phyloP scores from a whole-genome alignment of 2,329 filamentous ascomycete species.

The Hirsutella thompsonii region DNA sequence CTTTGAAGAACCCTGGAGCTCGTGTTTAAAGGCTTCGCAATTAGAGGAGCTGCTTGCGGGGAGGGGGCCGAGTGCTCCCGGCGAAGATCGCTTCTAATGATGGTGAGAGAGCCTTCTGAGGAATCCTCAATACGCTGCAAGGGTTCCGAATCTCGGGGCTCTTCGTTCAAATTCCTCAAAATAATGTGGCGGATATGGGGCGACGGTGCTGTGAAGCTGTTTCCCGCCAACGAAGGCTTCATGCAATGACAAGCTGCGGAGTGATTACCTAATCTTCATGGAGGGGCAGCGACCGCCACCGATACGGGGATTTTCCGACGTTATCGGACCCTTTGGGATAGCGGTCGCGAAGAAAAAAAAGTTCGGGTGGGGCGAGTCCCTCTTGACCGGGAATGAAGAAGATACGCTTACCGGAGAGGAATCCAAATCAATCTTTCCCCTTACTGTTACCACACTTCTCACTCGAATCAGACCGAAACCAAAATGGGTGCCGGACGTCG shows the following conservation, averaged over 20 bases:
- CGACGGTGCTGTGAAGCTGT: too few relatives aligned
- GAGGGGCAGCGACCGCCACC: not conserved
- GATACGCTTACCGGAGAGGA: not conserved
- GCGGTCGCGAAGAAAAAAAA: constrained; percentile 19
- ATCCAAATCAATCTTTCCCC: not conserved
- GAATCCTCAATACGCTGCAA: too few relatives aligned
- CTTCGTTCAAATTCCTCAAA: too few relatives aligned
- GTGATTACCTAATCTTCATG: constrained; percentile 1
- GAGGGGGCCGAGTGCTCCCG: too few relatives aligned
- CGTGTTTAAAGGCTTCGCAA: not conserved
- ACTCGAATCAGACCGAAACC: not conserved
- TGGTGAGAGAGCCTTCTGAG: too few relatives aligned
- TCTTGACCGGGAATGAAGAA: not conserved
- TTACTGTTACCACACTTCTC: not conserved
- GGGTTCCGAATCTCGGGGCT: too few relatives aligned
- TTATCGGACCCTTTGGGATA: constrained; percentile 17
- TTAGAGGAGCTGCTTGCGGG: not conserved
- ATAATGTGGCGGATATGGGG: too few relatives aligned
- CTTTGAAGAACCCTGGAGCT: not conserved
- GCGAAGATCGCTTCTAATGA: too few relatives aligned
- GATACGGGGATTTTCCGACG: constrained; percentile 20
- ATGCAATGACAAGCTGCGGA: not conserved
- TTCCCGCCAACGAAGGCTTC: not conserved
- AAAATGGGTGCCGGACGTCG: constrained; percentile 79
- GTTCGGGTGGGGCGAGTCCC: constrained; percentile 22